phyloP scores from a whole-genome alignment of 2,329 filamentous ascomycete species.

The Calonectria ilicicola region DNA sequence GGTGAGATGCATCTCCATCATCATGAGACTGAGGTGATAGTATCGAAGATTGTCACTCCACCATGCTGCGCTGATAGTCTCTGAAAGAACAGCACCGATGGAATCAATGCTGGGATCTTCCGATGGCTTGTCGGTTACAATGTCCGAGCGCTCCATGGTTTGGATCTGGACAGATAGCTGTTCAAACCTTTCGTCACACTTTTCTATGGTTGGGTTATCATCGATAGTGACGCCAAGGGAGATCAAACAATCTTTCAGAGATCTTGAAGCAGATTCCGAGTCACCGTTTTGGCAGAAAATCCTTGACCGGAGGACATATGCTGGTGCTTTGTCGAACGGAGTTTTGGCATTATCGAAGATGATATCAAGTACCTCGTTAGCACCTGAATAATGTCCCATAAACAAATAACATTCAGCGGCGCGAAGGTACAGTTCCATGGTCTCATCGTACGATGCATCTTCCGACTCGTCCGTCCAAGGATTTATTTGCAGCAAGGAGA shows the following conservation, averaged over 20 bases:
- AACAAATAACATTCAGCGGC: constrained; percentile 87
- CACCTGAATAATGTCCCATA: constrained; percentile 77
- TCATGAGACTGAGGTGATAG: constrained; percentile 76
- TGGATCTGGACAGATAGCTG: constrained; percentile 70
- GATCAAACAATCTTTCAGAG: constrained; percentile 77
- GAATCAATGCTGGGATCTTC: constrained; percentile 69
- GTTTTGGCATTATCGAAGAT: constrained; percentile 79
- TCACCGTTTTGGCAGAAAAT: constrained; percentile 83
- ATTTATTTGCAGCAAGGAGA: constrained; percentile 81
- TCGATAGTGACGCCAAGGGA: constrained; percentile 77
- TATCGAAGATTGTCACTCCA: constrained; percentile 81
- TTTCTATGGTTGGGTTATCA: constrained; percentile 75
- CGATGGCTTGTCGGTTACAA: constrained; percentile 57
- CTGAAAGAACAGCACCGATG: constrained; percentile 76
- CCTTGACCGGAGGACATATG: constrained; percentile 85
- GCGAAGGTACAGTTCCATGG: constrained; percentile 80
- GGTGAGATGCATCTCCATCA: constrained; percentile 74
- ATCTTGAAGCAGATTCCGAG: constrained; percentile 74
- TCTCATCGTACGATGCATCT: constrained; percentile 89
- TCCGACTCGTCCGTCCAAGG: constrained; percentile 78
- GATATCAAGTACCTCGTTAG: constrained; percentile 74
- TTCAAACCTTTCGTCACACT: constrained; percentile 82
- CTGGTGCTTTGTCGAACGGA: constrained; percentile 83
- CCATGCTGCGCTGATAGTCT: constrained; percentile 77
- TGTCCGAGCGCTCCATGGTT: constrained; percentile 62